Evolutionary conservation across 83 land plant species (phyloP).

Genomic region (Larix sibirica): DNA sequence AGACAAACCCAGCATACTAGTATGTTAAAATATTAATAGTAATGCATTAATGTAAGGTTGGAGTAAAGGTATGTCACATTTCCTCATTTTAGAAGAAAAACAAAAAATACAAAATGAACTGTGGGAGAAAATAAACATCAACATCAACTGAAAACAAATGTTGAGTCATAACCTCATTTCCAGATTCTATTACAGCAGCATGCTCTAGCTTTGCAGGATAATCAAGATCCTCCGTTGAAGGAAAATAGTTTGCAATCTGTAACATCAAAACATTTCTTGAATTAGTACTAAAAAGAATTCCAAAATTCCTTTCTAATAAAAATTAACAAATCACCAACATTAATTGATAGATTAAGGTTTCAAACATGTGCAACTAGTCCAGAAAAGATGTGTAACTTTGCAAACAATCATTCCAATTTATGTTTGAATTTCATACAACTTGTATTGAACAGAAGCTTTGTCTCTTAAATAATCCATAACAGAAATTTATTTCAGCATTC

Average conservation of each 20-base stretch:
- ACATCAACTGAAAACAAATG: not conserved
- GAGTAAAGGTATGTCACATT: not conserved
- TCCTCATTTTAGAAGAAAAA: not conserved
- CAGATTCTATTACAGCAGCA: conserved; percentile 34
- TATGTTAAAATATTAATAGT: not conserved
- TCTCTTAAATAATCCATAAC: not conserved
- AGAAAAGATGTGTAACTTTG: not conserved
- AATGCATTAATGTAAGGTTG: not conserved
- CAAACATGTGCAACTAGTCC: not conserved
- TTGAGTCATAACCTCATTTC: conserved; percentile 15
- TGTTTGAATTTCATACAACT: not conserved
- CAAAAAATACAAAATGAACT: not conserved
- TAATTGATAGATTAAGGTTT: too few relatives aligned
- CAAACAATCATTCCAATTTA: not conserved
- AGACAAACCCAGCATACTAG: not conserved
- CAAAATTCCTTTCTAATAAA: not conserved
- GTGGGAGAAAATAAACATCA: not conserved
- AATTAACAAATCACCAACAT: too few relatives aligned
- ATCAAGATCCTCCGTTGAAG: conserved; percentile 82
- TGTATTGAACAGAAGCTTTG: not conserved
- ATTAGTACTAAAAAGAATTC: not conserved
- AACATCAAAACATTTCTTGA: not conserved
- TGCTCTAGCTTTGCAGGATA: conserved; percentile 91
- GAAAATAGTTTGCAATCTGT: conserved; percentile 92
- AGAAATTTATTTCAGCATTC: not conserved